A percentile compares a stretch with the other conserved stretches of the same genome.
Conservation (phyloP, 2,329 filamentous ascomycete species). For the Teratosphaeria pseudoeucalypti region DNA sequence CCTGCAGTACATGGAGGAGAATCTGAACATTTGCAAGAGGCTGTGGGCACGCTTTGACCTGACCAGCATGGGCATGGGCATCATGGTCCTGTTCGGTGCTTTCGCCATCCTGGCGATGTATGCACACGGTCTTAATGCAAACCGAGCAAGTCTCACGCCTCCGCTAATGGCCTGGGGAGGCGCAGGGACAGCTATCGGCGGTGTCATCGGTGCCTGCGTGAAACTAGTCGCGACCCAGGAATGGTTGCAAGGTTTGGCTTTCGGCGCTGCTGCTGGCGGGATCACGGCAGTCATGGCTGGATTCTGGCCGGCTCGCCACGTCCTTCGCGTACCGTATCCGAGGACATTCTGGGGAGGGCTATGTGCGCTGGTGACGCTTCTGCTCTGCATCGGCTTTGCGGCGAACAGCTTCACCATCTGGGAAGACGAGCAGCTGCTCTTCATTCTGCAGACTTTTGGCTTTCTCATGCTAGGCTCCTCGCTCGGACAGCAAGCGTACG, state of each 20-base stretch:
- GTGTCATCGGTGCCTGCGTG: constrained; percentile 15
- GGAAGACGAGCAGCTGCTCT: constrained; percentile 90
- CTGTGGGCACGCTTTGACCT: constrained; percentile 92
- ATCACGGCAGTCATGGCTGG: constrained; percentile 31
- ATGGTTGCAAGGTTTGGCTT: constrained; percentile 28
- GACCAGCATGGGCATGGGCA: constrained; percentile 70
- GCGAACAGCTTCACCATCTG: constrained; percentile 98
- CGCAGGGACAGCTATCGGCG: constrained; percentile 37
- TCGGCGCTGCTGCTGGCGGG: constrained; percentile 30
- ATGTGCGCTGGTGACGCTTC: constrained; percentile 67
- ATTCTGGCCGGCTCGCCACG: constrained; percentile 27
- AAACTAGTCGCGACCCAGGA: constrained; percentile 5
- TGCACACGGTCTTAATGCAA: constrained; percentile 45
- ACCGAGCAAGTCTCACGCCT: constrained; percentile 44
- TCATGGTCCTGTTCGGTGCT: constrained; percentile 58
- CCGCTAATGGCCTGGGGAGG: constrained; percentile 42
- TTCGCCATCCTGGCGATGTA: constrained; percentile 64
- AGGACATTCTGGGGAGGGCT: constrained; percentile 83
- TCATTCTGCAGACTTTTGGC: constrained; percentile 84
- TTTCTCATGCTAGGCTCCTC: constrained; percentile 64
- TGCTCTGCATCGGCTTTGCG: constrained; percentile 85
- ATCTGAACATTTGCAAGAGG: constrained; percentile 65
- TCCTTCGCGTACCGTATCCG: constrained; percentile 49
- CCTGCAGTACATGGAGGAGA: constrained; percentile 64
- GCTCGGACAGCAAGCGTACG: constrained; percentile 55